Evolutionary conservation across 768 basidiomycete species (phyloP).

Genomic region (Russula sp.): DNA sequence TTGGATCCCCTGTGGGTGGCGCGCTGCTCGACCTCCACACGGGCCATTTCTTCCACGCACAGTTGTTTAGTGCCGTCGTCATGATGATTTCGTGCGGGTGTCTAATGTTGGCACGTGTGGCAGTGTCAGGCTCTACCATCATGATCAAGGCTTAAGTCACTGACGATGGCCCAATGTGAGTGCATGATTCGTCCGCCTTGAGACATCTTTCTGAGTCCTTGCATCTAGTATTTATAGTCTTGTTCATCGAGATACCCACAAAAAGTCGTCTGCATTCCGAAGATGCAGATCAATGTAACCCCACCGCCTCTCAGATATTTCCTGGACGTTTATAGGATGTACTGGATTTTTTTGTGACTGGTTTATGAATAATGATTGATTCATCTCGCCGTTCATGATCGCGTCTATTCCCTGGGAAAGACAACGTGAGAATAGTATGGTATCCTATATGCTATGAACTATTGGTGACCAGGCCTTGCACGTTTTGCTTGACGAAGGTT

Average conservation of each 20-base stretch:
- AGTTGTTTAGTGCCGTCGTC: constrained; percentile 11
- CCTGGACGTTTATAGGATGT: not conserved
- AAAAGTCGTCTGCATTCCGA: not conserved
- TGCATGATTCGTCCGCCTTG: not conserved
- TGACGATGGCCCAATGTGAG: not conserved
- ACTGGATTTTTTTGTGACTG: not conserved
- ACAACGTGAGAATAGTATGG: not conserved
- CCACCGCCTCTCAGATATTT: not conserved
- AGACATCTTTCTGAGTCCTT: not conserved
- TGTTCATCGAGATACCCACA: not conserved
- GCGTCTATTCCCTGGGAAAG: not conserved
- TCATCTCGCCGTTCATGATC: not conserved
- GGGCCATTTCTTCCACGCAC: constrained; percentile 13
- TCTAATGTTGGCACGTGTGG: constrained; percentile 3
- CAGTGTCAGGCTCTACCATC: not conserved
- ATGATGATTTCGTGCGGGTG: not conserved
- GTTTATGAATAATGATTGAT: not conserved
- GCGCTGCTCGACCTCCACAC: constrained; percentile 11
- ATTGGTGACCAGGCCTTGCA: no score
- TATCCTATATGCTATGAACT: no score
- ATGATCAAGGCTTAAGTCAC: constrained; percentile 3
- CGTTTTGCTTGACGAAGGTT: no score
- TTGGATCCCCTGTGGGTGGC: constrained; percentile 24
- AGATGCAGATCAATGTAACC: not conserved
- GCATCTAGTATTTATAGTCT: not conserved